Base-by-base conservation (phyloP, 2,329 filamentous ascomycete species). In the Cladophialophora bantiana region DNA sequence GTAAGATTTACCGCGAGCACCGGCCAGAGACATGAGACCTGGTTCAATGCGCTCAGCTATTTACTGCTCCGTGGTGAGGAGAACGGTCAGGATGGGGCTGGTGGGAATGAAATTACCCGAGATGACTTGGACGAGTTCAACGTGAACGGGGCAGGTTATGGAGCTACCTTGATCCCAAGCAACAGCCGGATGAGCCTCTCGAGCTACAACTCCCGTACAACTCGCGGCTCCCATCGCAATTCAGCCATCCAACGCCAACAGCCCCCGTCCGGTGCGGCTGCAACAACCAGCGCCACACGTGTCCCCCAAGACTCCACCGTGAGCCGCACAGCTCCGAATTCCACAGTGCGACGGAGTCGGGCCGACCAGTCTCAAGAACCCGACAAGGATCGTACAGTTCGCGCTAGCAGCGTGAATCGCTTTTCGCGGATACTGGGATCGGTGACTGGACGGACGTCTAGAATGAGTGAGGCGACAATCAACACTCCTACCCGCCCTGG, bases 11-110 rank as follows among this genome's bases (percentile, higher is more conserved):
- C 95, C 1, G 96, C 94, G 69, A 89, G 92, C 1, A 99, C 95
- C 2, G 91, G 93, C 42, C 93, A 97, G 77, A 87, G 95, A 68
- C 95, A 99, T 75, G 95, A 99, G 81, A 98, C 94, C 0, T 99
- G 95, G 95, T 97, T 95, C 84, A 98, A 98, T 75, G 94, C 95
- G 0, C 84, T 99, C 62, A 96, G 93, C 1, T 99, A 99, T 77
- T 86, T 99, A 13, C 85, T 98, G 40, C 85, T 97, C 35, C 89
- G 94, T 54, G 93, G 89, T 32, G 78, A 84, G 15, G 82, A 83
- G 56, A 85, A 53, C 20, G 62, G 50, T 10, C 50, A 35, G 18
- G 68, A 70, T 52, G 52, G 83, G n/a, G 85, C 86, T 59, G 82
- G 80, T 45, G 76, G 75, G 6, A 86, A 88, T 71, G 83, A 85